Evolutionary conservation across 495 filamentous ascomycete species (phyloP).

Genomic region (Xylaria telfairii): DNA sequence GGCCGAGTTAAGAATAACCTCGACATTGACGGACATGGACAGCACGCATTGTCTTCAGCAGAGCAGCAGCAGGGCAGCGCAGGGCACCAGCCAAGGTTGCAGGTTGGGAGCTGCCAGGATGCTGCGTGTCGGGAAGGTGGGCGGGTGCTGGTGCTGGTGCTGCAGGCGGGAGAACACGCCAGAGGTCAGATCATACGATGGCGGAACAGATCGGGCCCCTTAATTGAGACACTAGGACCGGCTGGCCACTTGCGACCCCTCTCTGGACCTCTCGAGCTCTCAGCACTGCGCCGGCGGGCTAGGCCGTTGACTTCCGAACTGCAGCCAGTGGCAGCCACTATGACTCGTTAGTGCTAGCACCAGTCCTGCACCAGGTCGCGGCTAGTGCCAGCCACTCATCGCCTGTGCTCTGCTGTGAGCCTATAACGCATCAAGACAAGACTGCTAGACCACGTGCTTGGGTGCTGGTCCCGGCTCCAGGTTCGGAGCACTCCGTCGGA

Average conservation of each 20-base stretch:
- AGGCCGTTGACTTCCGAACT: not conserved
- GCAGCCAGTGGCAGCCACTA: conserved; percentile 6
- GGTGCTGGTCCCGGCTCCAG: conserved; percentile 1
- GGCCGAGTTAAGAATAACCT: conserved; percentile 2
- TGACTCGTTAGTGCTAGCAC: conserved; percentile 11
- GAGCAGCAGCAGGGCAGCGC: too few species aligned
- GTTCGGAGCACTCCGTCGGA: conserved; percentile 14
- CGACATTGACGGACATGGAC: not conserved
- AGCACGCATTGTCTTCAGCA: not conserved
- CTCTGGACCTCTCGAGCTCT: not conserved
- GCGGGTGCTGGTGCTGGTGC: conserved; percentile 10
- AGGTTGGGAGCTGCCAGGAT: not conserved
- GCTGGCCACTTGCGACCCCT: conserved; percentile 17
- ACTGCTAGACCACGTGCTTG: conserved; percentile 16
- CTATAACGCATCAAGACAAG: conserved; percentile 6
- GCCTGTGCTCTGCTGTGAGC: not conserved
- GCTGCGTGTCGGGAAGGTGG: conserved; percentile 15
- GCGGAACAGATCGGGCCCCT: conserved; percentile 34
- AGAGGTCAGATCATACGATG: conserved; percentile 33
- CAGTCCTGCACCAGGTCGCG: not conserved
- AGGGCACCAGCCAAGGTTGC: too few species aligned
- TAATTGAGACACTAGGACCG: conserved; percentile 23
- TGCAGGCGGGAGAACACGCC: conserved; percentile 13
- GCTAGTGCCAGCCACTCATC: not conserved
- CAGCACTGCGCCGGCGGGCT: not conserved